Base-by-base conservation (phyloP, 1,139 yeast genomes). In the Hanseniaspora sp. region DNA sequence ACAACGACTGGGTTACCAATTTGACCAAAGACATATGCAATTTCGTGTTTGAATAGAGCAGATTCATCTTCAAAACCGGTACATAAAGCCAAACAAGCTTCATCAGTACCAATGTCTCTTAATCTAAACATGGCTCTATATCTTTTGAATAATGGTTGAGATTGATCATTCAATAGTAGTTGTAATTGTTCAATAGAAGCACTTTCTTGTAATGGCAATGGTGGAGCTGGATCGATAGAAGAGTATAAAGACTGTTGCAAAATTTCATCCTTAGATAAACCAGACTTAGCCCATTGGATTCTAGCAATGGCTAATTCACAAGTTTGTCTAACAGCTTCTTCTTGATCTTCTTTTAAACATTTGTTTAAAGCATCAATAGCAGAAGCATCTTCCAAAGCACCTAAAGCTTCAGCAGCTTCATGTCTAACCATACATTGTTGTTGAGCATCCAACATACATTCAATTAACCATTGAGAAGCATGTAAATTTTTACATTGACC, bases 391-490 rank as follows among this genome's bases (percentile, higher is more conserved):
- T 95, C 96, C 55, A 94, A 74, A 40, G 98, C 98, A 57, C 98
- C 99, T 56, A 94, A 76, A 35, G 97, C 98, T 71, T 94, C 99
- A 12, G 98, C 98, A 23, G 98, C 98, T 70, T 94, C 99, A 68
- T 94, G 99, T 69, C 99, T 84, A 39, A 94, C 99, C 97, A 94
- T 94, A 57, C 86, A 75, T 67, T 84, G 92, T 71, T 94, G 97
- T 51, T 73, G 64, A 31, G 64, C 62, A 66, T 84, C 83, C 56
- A 72, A 70, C 62, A 92, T 76, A 38, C 86, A 95, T n/a, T 75
- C 74, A 67, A 87, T 78, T 59, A 94, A 76, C 56, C 79, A 76
- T 46, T 83, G 82, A 55, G 94, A 86, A 56, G 96, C 90, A 55
- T 78, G 70, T 61, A 82, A 67, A 70, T 90, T 90, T 65, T 84